Evolutionary conservation across 2,329 filamentous ascomycete genomes (phyloP).

Genomic region (Hymenotorrendiella dingleyae): DNA sequence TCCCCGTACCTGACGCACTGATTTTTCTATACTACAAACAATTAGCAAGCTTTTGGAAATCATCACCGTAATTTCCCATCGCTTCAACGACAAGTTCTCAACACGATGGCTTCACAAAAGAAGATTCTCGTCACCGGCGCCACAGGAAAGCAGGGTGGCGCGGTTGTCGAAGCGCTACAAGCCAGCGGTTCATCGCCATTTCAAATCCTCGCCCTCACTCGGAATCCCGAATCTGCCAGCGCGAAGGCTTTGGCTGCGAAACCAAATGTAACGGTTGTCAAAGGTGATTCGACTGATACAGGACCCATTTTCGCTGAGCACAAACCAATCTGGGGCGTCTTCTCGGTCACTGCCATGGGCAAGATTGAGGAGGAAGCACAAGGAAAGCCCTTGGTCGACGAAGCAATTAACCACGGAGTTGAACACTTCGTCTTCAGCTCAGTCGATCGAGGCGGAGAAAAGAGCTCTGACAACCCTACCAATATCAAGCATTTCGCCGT

Average conservation of each 20-base stretch:
- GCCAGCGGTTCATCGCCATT: constrained; percentile 24
- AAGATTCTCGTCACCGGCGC: neutral
- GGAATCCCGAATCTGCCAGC: constrained; percentile 38
- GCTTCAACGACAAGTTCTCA: no score
- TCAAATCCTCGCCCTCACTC: constrained; percentile 49
- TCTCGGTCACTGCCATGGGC: constrained; percentile 36
- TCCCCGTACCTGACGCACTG: no score
- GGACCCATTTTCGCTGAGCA: constrained; percentile 41
- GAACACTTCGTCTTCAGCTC: constrained; percentile 57
- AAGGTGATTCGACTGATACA: constrained; percentile 46
- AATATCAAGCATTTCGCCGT: constrained; percentile 47
- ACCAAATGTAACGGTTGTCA: constrained; percentile 44
- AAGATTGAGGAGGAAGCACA: constrained; percentile 43
- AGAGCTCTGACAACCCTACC: constrained; percentile 41
- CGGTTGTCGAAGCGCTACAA: constrained; percentile 28
- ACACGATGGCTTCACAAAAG: neutral
- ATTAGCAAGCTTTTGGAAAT: no score
- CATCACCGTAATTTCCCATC: no score
- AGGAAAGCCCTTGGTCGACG: constrained; percentile 49
- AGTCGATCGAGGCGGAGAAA: constrained; percentile 54
- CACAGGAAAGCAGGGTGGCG: constrained; percentile 31
- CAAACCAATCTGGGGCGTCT: constrained; percentile 46
- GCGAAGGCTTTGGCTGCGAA: constrained; percentile 40
- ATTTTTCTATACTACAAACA: no score
- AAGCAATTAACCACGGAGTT: constrained; percentile 46